phyloP scores from a whole-genome alignment of 345 rosid species.

The Hevea brasiliensis region DNA sequence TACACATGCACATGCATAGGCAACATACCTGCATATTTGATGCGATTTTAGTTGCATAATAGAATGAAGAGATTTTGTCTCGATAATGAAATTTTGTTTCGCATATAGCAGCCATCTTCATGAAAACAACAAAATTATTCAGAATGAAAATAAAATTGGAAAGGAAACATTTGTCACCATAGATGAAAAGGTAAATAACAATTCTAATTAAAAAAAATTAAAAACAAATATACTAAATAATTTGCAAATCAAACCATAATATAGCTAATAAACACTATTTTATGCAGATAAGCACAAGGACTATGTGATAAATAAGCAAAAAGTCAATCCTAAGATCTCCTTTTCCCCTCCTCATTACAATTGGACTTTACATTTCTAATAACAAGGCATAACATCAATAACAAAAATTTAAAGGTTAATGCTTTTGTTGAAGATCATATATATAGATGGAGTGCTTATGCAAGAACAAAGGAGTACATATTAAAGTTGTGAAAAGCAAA shows the following conservation, averaged over 20 bases:
- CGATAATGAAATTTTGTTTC: conserved; percentile 82
- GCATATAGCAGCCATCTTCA: conserved; percentile 80
- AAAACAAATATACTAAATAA: not conserved
- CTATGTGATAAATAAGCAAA: not conserved
- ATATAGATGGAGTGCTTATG: not conserved
- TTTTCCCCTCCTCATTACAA: not conserved
- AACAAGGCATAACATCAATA: not conserved
- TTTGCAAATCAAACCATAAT: not conserved
- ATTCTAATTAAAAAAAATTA: not conserved
- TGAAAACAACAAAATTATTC: conserved; percentile 27
- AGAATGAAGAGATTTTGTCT: conserved; percentile 66
- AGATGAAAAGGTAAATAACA: not conserved
- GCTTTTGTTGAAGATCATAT: not conserved
- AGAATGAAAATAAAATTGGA: conserved; percentile 22
- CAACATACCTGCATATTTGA: conserved; percentile 64
- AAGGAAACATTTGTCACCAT: not conserved
- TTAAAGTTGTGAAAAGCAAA: not conserved
- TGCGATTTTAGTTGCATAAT: conserved; percentile 52
- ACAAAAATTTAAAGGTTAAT: no score
- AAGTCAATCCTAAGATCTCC: not conserved
- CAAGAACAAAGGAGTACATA: not conserved
- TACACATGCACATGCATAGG: not conserved
- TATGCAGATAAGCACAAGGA: no score
- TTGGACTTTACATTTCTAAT: not conserved
- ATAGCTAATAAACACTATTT: no score